phyloP scores from a whole-genome alignment of 257 asterid species.

The Pogostemon cablin region DNA sequence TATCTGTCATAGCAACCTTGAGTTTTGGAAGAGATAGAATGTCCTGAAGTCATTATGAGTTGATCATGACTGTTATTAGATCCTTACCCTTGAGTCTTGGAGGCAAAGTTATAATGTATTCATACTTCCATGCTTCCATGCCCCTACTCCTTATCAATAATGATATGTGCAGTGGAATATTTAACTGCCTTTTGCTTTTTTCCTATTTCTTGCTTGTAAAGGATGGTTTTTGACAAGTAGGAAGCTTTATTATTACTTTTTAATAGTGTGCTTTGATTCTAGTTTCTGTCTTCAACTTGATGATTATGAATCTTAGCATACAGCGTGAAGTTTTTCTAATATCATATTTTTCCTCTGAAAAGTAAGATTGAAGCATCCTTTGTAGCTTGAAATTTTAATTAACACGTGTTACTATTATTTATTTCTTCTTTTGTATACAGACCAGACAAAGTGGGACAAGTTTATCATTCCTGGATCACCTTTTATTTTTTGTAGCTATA shows the following conservation, averaged over 20 bases:
- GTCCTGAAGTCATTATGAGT: neutral
- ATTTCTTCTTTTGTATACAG: neutral
- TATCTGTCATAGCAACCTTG: conserved; percentile 3
- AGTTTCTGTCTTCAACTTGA: neutral
- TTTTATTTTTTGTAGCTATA: neutral
- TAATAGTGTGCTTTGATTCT: neutral
- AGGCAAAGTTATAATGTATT: neutral
- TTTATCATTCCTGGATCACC: conserved; percentile 7
- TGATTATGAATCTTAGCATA: neutral
- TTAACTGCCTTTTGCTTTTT: neutral
- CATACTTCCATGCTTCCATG: neutral
- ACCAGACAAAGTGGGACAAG: conserved; percentile 4
- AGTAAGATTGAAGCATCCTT: neutral
- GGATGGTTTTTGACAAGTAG: conserved; percentile 7
- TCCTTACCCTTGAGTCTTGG: neutral
- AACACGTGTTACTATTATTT: neutral
- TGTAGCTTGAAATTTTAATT: conserved; percentile 3
- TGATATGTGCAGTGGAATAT: neutral
- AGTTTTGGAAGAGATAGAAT: conserved; percentile 1
- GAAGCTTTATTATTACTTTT: neutral
- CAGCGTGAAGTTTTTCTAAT: neutral
- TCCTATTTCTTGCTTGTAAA: neutral
- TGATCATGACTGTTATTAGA: neutral
- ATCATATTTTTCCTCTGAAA: neutral
- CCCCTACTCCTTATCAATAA: neutral